phyloP scores from a whole-genome alignment of 495 filamentous ascomycete genomes.

The Penicillium pancosmium region DNA sequence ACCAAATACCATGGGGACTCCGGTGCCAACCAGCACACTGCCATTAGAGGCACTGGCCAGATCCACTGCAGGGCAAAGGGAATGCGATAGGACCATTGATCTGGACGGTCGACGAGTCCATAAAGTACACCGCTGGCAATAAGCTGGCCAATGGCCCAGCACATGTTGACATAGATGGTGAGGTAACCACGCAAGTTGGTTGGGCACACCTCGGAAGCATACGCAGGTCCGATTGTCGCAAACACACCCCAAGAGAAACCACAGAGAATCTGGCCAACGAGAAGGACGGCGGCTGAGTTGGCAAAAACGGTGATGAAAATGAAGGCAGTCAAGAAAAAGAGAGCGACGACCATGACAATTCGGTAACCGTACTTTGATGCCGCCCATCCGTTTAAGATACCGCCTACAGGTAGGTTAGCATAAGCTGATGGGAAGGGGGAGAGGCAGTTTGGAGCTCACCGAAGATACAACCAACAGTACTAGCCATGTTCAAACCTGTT shows the following conservation, averaged over 20 bases:
- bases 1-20: conserved; percentile 68
- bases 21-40: conserved; percentile 58
- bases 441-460: conserved; percentile 16
- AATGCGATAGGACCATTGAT: conserved; percentile 54
- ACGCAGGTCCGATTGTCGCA: conserved; percentile 59
- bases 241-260: conserved; percentile 57
- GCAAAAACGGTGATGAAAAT: conserved; percentile 60
- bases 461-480: conserved; percentile 37
- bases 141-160: conserved; percentile 68
- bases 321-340: conserved; percentile 47
- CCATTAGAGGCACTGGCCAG: conserved; percentile 62
- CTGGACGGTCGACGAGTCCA: conserved; percentile 39
- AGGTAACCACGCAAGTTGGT: conserved; percentile 58
- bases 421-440: neutral
- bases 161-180: conserved; percentile 64
- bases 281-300: conserved; percentile 41
- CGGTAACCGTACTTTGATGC: conserved; percentile 51
- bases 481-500: conserved; percentile 37
- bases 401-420: conserved; percentile 19
- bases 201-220: conserved; percentile 65
- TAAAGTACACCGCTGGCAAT: conserved; percentile 57
- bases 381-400: conserved; percentile 46
- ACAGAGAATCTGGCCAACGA: conserved; percentile 47
- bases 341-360: conserved; percentile 42
- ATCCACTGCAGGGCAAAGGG: conserved; percentile 68